Percentiles rank a stretch among this genome's conserved stretches.
Evolutionary conservation across 176 grass and related monocot genomes (phyloP).

Genomic region (Areca catechu): DNA sequence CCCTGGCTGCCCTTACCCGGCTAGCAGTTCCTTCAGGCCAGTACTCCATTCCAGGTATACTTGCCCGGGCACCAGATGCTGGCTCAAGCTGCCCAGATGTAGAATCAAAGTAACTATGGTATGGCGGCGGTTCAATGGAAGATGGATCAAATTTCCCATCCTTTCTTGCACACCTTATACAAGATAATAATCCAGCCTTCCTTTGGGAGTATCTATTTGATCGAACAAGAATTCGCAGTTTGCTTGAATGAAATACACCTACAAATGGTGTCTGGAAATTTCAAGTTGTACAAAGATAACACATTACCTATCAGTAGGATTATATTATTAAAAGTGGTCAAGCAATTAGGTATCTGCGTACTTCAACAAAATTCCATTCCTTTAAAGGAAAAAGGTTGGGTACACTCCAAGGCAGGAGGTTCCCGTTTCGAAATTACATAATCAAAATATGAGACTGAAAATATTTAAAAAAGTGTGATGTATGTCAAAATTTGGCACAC

Average conservation of each 20-base stretch:
- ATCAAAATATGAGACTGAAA: too few relatives aligned
- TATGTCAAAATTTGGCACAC: neutral
- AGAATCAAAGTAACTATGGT: slow-evolving; percentile 71
- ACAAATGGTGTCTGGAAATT: slow-evolving; percentile 39
- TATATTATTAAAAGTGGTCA: too few relatives aligned
- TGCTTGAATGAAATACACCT: slow-evolving; percentile 24
- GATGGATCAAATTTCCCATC: slow-evolving; percentile 62
- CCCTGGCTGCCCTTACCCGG: slow-evolving; percentile 57
- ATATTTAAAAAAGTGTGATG: neutral
- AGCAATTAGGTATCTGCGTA: too few relatives aligned
- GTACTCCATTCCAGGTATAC: slow-evolving; percentile 62
- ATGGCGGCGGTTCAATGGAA: slow-evolving; percentile 68
- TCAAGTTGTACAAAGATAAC: neutral
- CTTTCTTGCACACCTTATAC: slow-evolving; percentile 41
- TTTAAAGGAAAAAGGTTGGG: too few relatives aligned
- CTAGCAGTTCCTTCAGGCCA: slow-evolving; percentile 87
- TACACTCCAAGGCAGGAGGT: too few relatives aligned
- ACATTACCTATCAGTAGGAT: neutral
- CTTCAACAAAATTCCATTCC: too few relatives aligned
- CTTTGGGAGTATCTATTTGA: neutral
- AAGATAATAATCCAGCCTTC: slow-evolving; percentile 9
- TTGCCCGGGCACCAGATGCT: slow-evolving; percentile 62
- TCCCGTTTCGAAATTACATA: too few relatives aligned
- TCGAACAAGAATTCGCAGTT: neutral
- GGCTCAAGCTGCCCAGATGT: slow-evolving; percentile 83